These are phyloP conservation scores for Calonectria pseudoturangicola DNA, from an alignment of 2,329 filamentous ascomycete genomes.

Conservation along the genomic window DNA sequence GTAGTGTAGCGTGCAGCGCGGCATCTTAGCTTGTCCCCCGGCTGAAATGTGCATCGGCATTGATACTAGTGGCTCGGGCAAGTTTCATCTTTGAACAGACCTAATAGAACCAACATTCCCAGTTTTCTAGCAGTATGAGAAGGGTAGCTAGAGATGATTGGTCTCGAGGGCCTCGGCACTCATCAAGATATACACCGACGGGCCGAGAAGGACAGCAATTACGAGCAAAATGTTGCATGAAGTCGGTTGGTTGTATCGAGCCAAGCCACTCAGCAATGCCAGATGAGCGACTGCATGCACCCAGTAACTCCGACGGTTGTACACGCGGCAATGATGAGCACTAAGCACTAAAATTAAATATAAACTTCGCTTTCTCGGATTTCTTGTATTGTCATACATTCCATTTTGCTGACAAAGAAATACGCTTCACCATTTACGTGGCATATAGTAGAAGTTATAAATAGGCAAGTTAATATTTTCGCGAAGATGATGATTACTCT, in stretches of 20 bases:
- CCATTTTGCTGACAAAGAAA: background rate
- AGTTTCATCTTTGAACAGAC: background rate
- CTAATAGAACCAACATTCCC: background rate
- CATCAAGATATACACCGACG: background rate
- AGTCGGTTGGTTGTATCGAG: background rate
- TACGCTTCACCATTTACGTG: background rate
- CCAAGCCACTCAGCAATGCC: background rate
- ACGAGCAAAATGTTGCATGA: background rate
- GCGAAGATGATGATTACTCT: no score
- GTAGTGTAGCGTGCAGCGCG: conserved; percentile 7
- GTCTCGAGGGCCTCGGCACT: background rate
- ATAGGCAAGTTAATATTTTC: background rate
- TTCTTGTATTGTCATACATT: background rate
- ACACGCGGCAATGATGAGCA: background rate
- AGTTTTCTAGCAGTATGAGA: background rate
- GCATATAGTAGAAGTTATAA: no score
- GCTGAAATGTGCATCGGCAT: background rate
- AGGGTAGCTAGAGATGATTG: background rate
- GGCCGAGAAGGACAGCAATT: background rate
- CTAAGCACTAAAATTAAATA: background rate
- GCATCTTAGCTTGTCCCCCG: background rate
- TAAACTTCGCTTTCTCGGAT: background rate
- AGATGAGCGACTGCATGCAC: background rate
- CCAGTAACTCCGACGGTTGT: background rate
- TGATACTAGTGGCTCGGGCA: background rate